phyloP scores from a whole-genome alignment of 140 eudicot species.

The Artemisia princeps region DNA sequence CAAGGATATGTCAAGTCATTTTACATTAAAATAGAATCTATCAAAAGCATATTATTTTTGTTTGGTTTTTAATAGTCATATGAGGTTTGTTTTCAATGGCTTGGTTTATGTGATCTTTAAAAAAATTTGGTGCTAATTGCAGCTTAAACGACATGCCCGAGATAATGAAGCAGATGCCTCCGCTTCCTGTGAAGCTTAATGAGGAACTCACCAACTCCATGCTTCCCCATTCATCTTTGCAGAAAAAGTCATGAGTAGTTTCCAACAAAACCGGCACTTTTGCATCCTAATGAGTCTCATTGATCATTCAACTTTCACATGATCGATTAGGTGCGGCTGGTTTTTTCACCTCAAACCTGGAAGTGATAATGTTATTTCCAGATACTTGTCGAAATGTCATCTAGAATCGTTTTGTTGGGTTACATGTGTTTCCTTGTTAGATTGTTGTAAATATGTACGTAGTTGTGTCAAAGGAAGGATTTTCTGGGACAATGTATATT shows the following conservation, averaged over 20 bases:
- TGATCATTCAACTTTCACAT: no score
- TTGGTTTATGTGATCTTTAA: not conserved
- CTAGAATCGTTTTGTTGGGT: conserved; percentile 13
- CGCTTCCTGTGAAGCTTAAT: conserved; percentile 76
- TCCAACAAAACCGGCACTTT: conserved; percentile 5
- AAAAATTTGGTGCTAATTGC: conserved; percentile 24
- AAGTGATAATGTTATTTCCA: conserved; percentile 17
- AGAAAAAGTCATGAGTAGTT: conserved; percentile 39
- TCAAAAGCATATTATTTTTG: no score
- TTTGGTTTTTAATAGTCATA: no score
- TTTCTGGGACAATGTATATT: conserved; percentile 33
- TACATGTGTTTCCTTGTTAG: conserved; percentile 19
- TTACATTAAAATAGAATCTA: no score
- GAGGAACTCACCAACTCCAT: conserved; percentile 64
- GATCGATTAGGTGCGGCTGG: not conserved
- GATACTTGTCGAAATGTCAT: conserved; percentile 31
- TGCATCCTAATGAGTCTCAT: conserved; percentile 4
- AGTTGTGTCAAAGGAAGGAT: conserved; percentile 28
- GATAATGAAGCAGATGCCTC: conserved; percentile 86
- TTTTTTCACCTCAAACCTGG: conserved; percentile 26
- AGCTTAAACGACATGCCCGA: conserved; percentile 69
- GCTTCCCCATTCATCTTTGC: conserved; percentile 54
- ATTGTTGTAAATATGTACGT: conserved; percentile 31
- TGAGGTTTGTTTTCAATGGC: no score
- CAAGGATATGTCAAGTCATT: no score